These are phyloP conservation scores for Hamiltosporidium tvaerminnensis DNA, from an alignment of 371 early-diverging fungal species.

Conservation along the genomic window DNA sequence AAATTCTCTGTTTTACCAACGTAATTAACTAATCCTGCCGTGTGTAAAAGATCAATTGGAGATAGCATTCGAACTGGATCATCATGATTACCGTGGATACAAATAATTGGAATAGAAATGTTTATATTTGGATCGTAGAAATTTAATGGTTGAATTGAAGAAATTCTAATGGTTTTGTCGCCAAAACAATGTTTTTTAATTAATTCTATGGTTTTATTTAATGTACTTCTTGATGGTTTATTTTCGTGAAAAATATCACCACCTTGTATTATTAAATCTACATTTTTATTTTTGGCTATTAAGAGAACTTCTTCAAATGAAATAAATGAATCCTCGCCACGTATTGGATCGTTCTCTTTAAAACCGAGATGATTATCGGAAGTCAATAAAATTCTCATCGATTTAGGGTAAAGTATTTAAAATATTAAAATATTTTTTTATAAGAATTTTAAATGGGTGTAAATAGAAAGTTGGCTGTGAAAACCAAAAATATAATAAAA, in stretches of 20 bases:
- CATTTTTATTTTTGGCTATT: slow-evolving; percentile 58
- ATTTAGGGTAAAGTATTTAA: too few relatives aligned
- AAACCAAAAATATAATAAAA: too few relatives aligned
- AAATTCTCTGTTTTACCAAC: slow-evolving; percentile 66
- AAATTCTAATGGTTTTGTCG: slow-evolving; percentile 58
- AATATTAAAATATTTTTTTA: too few relatives aligned
- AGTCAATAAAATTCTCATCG: slow-evolving; percentile 1
- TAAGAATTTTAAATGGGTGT: too few relatives aligned
- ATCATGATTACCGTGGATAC: slow-evolving; percentile 97
- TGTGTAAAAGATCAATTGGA: slow-evolving; percentile 67
- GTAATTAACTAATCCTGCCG: slow-evolving; percentile 73
- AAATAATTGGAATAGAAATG: slow-evolving; percentile 70
- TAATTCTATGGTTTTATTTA: slow-evolving; percentile 62
- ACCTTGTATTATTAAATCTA: slow-evolving; percentile 78
- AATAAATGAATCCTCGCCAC: slow-evolving; percentile 70
- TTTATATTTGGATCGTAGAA: slow-evolving; percentile 73
- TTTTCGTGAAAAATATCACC: slow-evolving; percentile 96
- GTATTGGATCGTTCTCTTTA: slow-evolving; percentile 73
- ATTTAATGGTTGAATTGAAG: slow-evolving; percentile 61
- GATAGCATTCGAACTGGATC: slow-evolving; percentile 66
- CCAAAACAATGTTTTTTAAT: slow-evolving; percentile 69
- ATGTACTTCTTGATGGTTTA: slow-evolving; percentile 67
- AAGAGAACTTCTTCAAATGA: slow-evolving; percentile 80
- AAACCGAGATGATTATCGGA: slow-evolving; percentile 92
- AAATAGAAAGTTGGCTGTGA: too few relatives aligned